A percentile compares a stretch with the other conserved stretches of the same genome.
Conservation (phyloP, 305 asterid genomes). For the Rubia peregrina region DNA sequence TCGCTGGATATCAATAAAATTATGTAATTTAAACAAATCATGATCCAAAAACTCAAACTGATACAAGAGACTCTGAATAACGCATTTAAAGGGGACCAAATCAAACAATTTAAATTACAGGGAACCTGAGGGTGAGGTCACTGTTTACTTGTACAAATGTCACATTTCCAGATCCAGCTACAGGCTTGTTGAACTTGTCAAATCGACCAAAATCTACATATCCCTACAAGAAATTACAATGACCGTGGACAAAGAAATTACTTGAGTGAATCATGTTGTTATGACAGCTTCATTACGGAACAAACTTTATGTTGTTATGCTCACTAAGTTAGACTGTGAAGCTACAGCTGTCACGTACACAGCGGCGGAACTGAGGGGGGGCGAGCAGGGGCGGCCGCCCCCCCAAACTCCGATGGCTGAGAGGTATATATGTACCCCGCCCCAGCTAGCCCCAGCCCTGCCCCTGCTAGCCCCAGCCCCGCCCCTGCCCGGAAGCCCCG, state of each 20-base stretch:
- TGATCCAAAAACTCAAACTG: background rate
- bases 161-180: conserved; percentile 49
- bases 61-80: background rate
- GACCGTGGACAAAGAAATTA: background rate
- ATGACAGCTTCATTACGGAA: too few species aligned
- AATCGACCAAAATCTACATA: conserved; percentile 89
- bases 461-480: too few species aligned
- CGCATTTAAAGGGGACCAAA: background rate
- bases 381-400: too few species aligned
- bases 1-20: conserved; percentile 40
- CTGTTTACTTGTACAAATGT: conserved; percentile 71
- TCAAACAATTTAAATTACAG: conserved; percentile 2
- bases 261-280: too few species aligned
- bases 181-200: conserved; percentile 57
- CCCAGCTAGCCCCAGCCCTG: too few species aligned
- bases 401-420: too few species aligned
- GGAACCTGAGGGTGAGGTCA: background rate
- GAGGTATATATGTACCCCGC: too few species aligned
- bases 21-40: background rate
- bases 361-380: too few species aligned
- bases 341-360: too few species aligned
- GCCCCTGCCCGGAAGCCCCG: too few species aligned
- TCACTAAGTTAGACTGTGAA: too few species aligned
- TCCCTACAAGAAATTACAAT: conserved; percentile 44
- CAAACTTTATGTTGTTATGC: too few species aligned